These are phyloP conservation scores for Yamadazyma akitaensis DNA, from an alignment of 805 yeast genomes.

Conservation along the genomic window DNA sequence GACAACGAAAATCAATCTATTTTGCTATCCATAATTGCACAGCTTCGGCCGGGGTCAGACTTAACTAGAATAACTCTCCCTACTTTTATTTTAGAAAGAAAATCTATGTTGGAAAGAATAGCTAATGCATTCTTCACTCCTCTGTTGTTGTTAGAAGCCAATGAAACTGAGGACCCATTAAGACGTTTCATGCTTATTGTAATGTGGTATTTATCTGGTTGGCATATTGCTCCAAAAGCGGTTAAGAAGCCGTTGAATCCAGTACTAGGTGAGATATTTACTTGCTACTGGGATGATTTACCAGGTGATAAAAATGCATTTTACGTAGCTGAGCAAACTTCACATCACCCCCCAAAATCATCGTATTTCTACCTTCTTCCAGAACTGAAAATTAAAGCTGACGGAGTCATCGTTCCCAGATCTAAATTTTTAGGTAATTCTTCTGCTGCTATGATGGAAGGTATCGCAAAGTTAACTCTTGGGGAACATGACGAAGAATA, in stretches of 20 bases:
- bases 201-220: conserved; percentile 89
- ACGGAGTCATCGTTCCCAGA: conserved; percentile 84
- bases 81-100: conserved; percentile 90
- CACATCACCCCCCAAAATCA: conserved; percentile 98
- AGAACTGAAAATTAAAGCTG: conserved; percentile 73
- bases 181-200: conserved; percentile 72
- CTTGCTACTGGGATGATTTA: conserved; percentile 89
- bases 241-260: conserved; percentile 97
- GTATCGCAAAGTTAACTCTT: conserved; percentile 68
- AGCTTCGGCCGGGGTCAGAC: conserved; percentile 90
- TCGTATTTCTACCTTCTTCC: conserved; percentile 89
- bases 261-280: conserved; percentile 84
- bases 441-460: conserved; percentile 97
- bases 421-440: conserved; percentile 92
- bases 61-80: conserved; percentile 89
- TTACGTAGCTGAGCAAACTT: conserved; percentile 90
- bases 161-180: conserved; percentile 51
- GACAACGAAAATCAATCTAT: conserved; percentile 89
- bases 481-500: conserved; percentile 72
- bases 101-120: conserved; percentile 93
- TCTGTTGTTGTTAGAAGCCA: conserved; percentile 67
- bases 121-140: conserved; percentile 87
- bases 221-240: conserved; percentile 99
- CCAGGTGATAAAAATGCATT: conserved; percentile 65
- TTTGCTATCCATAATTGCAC: conserved; percentile 81